Base-by-base conservation (phyloP, 1,284 basidiomycete genomes). In the Phylloboletellus chloephorus region DNA sequence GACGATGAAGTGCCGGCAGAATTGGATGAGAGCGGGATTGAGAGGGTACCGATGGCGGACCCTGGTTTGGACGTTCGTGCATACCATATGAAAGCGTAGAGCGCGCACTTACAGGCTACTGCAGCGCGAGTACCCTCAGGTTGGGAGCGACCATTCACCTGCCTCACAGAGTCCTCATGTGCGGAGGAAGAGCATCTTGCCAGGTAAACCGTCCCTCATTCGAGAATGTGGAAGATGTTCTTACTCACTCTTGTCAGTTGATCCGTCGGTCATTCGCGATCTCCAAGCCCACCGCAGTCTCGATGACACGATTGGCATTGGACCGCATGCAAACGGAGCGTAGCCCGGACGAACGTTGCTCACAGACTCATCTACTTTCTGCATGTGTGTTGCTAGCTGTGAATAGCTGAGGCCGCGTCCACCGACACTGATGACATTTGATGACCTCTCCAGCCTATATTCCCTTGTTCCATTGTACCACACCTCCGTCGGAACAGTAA, bases 21-120 rank as follows among this genome's bases (percentile, higher is more conserved):
- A 43, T 63, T 91, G 50, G 88, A 91, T 56, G 82, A 89, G 55
- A 79, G 76, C 48, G 87, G 85, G 19, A 82, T 92, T 43, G 89
- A 93, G 61, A 71, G 85, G 44, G 87, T 93, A 23, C 90, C 90
- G 17, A 83, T 86, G 73, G 89, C 90, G 32, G 89, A 93, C 66
- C 88, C 88, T 41, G 88, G 85, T 37, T 65, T 91, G 50, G 88
- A 91, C 64, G 85, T 87, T 67, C 69, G 82, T 77, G 57, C 56
- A 61, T 50, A 46, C 31, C 22, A 39, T 29, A 31, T 47, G 25
- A 39, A 31, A 44, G 50, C 42, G 49, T 57, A 41, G 37, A 33
- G 21, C 34, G 50, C 45, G 42, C 42, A 44, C 49, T 54, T 46
- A 48, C 44, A 15, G 7, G 38, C 29, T 43, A 34, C 43, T 63